Evolutionary conservation across 441 rosid genomes (phyloP).

Genomic region (Jatropha multifida): DNA sequence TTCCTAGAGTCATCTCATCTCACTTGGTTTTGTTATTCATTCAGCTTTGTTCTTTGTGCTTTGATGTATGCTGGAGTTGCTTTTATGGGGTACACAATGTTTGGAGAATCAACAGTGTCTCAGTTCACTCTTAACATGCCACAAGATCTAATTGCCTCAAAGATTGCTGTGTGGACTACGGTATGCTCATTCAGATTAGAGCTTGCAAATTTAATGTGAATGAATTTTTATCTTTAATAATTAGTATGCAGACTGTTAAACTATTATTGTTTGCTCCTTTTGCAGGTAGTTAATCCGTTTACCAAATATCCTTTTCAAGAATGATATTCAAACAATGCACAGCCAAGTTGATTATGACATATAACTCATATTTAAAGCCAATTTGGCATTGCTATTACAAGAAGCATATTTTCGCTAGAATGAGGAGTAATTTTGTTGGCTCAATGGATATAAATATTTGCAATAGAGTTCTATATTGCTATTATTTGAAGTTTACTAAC

Average conservation of each 20-base stretch:
- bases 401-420: too few relatives aligned
- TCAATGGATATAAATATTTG: too few relatives aligned
- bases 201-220: not conserved
- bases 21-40: not conserved
- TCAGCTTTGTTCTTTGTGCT: constrained; percentile 75
- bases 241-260: not conserved
- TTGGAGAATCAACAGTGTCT: constrained; percentile 67
- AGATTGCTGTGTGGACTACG: constrained; percentile 91
- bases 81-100: constrained; percentile 83
- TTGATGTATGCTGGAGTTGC: constrained; percentile 79
- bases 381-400: not conserved
- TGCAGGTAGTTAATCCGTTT: constrained; percentile 91
- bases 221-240: not conserved
- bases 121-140: constrained; percentile 95
- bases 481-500: too few relatives aligned
- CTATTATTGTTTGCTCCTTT: constrained; percentile 17
- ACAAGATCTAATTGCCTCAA: constrained; percentile 71
- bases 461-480: too few relatives aligned
- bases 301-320: constrained; percentile 79
- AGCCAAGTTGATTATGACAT: not conserved
- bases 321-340: not conserved
- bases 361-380: not conserved
- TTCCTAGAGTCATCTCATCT: not conserved
- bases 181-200: constrained; percentile 33
- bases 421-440: too few relatives aligned